A percentile compares a stretch with the other conserved stretches of the same genome.
Conservation (phyloP, 2,329 filamentous ascomycete species). For the Zarea fungicola region DNA sequence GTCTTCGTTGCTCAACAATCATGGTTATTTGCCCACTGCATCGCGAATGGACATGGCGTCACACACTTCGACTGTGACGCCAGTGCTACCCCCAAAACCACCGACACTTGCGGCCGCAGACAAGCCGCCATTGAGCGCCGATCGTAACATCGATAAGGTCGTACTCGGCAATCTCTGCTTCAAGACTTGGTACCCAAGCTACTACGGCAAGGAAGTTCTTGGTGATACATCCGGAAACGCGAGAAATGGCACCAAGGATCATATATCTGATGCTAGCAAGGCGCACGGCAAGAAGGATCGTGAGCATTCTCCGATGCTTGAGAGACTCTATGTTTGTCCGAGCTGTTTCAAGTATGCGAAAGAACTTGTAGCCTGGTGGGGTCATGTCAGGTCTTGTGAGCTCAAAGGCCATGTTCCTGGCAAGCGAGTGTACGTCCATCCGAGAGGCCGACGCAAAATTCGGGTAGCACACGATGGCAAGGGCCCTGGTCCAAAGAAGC, state of each 20-base stretch:
- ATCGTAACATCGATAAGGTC: constrained; percentile 81
- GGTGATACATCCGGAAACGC: constrained; percentile 40
- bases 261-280: constrained; percentile 18
- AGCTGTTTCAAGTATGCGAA: constrained; percentile 91
- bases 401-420: constrained; percentile 53
- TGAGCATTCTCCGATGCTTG: constrained; percentile 44
- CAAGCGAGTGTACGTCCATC: constrained; percentile 65
- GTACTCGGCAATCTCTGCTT: constrained; percentile 80
- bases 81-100: constrained; percentile 32
- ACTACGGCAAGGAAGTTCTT: constrained; percentile 70
- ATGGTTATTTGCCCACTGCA: constrained; percentile 28
- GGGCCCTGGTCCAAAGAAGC: constrained; percentile 32
- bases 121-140: constrained; percentile 38
- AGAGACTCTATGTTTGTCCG: constrained; percentile 78
- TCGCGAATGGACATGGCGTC: constrained; percentile 25
- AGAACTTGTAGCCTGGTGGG: constrained; percentile 53
- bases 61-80: constrained; percentile 24
- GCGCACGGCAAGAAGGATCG: constrained; percentile 28
- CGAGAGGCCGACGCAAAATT: constrained; percentile 38
- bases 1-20: constrained; percentile 29
- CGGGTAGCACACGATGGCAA: constrained; percentile 29
- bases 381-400: constrained; percentile 55
- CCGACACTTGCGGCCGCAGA: constrained; percentile 22
- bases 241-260: constrained; percentile 25
- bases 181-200: constrained; percentile 88